Conservation (phyloP, 805 yeast genomes). For the Candida mattraensis region DNA sequence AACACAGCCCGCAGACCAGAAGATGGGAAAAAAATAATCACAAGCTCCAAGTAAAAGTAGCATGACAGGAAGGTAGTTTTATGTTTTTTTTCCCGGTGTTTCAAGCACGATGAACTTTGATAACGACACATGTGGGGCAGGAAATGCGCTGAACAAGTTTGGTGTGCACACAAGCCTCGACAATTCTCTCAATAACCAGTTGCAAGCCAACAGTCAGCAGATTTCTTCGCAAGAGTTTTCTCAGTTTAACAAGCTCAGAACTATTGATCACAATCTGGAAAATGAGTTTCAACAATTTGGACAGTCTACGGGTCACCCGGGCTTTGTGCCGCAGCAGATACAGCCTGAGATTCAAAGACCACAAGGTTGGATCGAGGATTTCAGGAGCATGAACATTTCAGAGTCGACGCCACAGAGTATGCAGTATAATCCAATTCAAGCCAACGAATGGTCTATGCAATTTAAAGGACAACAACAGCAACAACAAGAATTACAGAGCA, state of each 20-base stretch:
- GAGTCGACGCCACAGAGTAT: not conserved
- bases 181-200: constrained; percentile 39
- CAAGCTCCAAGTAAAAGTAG: constrained; percentile 1
- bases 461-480: constrained; percentile 7
- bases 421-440: not conserved
- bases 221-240: constrained; percentile 3
- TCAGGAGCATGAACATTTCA: constrained; percentile 22
- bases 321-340: constrained; percentile 3
- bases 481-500: constrained; percentile 3
- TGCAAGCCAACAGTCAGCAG: constrained; percentile 12
- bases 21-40: constrained; percentile 1
- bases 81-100: too few species aligned
- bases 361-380: constrained; percentile 25
- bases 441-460: not conserved
- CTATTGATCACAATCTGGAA: constrained; percentile 37
- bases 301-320: not conserved
- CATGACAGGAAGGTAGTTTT: too few species aligned
- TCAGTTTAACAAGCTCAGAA: constrained; percentile 13
- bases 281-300: constrained; percentile 10
- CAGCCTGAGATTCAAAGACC: constrained; percentile 3
- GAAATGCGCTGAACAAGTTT: constrained; percentile 44
- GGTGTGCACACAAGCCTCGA: constrained; percentile 42
- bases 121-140: constrained; percentile 44
- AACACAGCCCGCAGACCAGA: too few species aligned
- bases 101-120: constrained; percentile 13